These are phyloP conservation scores for Centella asiatica DNA, from an alignment of 129 eudicot species.

Conservation along the genomic window DNA sequence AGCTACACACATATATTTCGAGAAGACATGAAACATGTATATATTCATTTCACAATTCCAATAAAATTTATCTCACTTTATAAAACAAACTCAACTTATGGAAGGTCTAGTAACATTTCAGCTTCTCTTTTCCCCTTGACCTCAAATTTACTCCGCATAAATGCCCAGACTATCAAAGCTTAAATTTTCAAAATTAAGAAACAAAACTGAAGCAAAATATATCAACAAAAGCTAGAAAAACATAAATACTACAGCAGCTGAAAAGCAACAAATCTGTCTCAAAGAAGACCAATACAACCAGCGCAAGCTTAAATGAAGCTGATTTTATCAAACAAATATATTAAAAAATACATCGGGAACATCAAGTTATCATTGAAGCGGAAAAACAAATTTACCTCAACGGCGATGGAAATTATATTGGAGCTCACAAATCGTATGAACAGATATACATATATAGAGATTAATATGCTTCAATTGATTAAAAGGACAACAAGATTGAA, in stretches of 20 bases:
- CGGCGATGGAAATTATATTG: too few relatives aligned
- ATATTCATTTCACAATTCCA: too few relatives aligned
- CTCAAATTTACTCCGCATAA: too few relatives aligned
- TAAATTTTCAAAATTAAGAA: not conserved
- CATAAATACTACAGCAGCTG: slow-evolving; percentile 15
- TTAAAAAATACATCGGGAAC: not conserved
- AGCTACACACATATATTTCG: too few relatives aligned
- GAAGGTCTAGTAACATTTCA: too few relatives aligned
- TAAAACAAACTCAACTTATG: too few relatives aligned
- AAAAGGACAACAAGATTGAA: not conserved
- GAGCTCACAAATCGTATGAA: not conserved
- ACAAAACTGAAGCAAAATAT: not conserved
- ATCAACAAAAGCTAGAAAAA: not conserved
- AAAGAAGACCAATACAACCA: not conserved
- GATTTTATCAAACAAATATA: not conserved
- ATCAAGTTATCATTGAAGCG: not conserved
- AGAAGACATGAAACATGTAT: too few relatives aligned
- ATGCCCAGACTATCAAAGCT: too few relatives aligned
- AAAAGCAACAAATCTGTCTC: slow-evolving; percentile 5
- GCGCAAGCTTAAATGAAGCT: slow-evolving; percentile 6
- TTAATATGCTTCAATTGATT: not conserved
- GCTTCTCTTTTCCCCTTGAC: too few relatives aligned
- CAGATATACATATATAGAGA: not conserved
- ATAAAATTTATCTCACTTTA: too few relatives aligned
- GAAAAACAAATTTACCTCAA: not conserved